Evolutionary conservation across 768 basidiomycete genomes (phyloP).

Genomic region (Boletellus ananas): DNA sequence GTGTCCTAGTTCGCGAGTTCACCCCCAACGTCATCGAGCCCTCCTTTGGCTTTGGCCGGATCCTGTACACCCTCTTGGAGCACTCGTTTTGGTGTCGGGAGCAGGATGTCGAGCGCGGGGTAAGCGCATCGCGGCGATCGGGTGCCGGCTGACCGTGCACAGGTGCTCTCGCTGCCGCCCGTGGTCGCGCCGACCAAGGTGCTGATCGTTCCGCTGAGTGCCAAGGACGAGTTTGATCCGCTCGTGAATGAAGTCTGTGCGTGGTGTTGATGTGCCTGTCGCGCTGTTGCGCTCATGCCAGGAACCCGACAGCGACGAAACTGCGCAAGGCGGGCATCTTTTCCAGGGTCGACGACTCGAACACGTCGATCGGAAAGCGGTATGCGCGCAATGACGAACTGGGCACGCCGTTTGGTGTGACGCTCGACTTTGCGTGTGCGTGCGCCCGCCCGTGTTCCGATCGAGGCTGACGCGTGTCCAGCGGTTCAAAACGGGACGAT

Average conservation of each 20-base stretch:
- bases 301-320: conserved; percentile 60
- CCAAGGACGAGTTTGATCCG: conserved; percentile 78
- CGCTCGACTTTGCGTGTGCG: conserved; percentile 88
- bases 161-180: conserved; percentile 90
- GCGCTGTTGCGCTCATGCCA: background rate
- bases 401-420: conserved; percentile 95
- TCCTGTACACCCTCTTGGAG: conserved; percentile 90
- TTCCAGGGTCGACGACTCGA: conserved; percentile 93
- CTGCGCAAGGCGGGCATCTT: conserved; percentile 87
- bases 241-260: conserved; percentile 86
- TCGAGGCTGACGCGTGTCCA: background rate
- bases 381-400: conserved; percentile 98
- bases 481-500: conserved; percentile 90
- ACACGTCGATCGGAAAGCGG: conserved; percentile 91
- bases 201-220: conserved; percentile 90
- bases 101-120: conserved; percentile 85
- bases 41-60: conserved; percentile 96
- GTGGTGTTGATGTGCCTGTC: conserved; percentile 32
- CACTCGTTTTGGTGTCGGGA: conserved; percentile 96
- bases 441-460: background rate
- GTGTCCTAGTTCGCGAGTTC: conserved; percentile 79
- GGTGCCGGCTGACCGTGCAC: background rate
- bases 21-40: conserved; percentile 99
- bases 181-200: conserved; percentile 94
- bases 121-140: conserved; percentile 37